Percentiles rank a stretch among this genome's conserved stretches.
Evolutionary conservation across 129 eudicot genomes (phyloP).

Genomic region (Apium graveolens): DNA sequence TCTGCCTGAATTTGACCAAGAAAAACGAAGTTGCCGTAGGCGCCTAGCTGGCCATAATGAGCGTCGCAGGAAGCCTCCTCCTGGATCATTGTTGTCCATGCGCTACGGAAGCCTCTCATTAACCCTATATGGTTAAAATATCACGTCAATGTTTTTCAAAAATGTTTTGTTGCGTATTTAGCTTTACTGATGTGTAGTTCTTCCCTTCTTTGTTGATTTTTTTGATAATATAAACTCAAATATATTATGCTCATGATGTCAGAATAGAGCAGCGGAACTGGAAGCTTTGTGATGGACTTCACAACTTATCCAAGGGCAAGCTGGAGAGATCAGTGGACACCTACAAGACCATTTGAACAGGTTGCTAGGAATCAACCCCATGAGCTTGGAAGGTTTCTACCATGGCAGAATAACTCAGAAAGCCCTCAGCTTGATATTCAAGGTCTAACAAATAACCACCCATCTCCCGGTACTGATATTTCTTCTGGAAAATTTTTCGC

Average conservation of each 20-base stretch:
- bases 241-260: conserved; percentile 6
- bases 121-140: conserved; percentile 47
- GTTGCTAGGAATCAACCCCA: conserved; percentile 22
- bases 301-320: conserved; percentile 34
- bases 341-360: not conserved
- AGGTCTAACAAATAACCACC: conserved; percentile 22
- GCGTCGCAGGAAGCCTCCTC: conserved; percentile 89
- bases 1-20: conserved; percentile 85
- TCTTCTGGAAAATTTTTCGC: conserved; percentile 48
- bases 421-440: conserved; percentile 35
- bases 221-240: not conserved
- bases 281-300: conserved; percentile 87
- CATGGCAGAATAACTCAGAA: conserved; percentile 58
- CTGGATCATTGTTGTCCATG: conserved; percentile 58
- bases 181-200: not conserved
- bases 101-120: conserved; percentile 45
- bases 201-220: not conserved
- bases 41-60: conserved; percentile 97
- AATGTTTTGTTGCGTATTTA: not conserved
- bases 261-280: conserved; percentile 48
- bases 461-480: conserved; percentile 29
- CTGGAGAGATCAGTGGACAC: conserved; percentile 29
- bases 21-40: conserved; percentile 86
- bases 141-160: not conserved
- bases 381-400: conserved; percentile 33